Evolutionary conservation across 106 monocot species (phyloP), one percentile per base, ranked within the genome.

Genomic region (Acorus gramineus): DNA sequence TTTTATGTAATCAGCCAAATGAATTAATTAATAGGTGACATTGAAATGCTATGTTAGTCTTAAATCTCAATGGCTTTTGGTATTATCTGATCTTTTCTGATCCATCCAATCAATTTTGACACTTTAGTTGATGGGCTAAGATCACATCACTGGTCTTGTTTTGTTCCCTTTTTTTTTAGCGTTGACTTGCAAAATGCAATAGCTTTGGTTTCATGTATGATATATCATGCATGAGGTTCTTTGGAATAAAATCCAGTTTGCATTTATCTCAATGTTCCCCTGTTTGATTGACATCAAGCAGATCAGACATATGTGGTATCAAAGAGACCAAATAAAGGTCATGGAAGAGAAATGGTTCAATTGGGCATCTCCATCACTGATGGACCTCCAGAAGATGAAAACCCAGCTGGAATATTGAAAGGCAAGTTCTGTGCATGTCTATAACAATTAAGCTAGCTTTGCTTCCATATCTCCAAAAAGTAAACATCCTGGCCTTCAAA

Each of bases 281-380:
- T 49, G 8, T 64, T 63, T 54, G 52, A 11, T 7, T 79, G 44
- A 7, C 66, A 11, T 66, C 28, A 66, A 76, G 59, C 76, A 80
- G 82, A 82, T 49, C 80, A 73, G 45, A 85, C 85, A 44, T 57
- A 80, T 62, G 46, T 85, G 44, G 49, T 62, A 12, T 63, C 66
- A 53, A 83, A 79, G 69, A 90, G 83, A 63, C 90, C 90, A 61
- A 69, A 55, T 55, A 86, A 62, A 62, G 90, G 90, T 1, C 90
- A 90, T 81, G 90, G 90, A 64, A 83, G 86, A 56, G 83, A 86
- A 61, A 79, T 81, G 60, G 76, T 90, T 76, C 90, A 90, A 62
- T 57, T 86, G n/a, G 90, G 86, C 3, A 13, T 83, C 62, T 78
- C 83, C 6, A 61, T 90, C 57, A 42, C 65, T 65, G 89, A 85